Conservation (phyloP, 768 basidiomycete genomes). For the Auricularia cornea region DNA sequence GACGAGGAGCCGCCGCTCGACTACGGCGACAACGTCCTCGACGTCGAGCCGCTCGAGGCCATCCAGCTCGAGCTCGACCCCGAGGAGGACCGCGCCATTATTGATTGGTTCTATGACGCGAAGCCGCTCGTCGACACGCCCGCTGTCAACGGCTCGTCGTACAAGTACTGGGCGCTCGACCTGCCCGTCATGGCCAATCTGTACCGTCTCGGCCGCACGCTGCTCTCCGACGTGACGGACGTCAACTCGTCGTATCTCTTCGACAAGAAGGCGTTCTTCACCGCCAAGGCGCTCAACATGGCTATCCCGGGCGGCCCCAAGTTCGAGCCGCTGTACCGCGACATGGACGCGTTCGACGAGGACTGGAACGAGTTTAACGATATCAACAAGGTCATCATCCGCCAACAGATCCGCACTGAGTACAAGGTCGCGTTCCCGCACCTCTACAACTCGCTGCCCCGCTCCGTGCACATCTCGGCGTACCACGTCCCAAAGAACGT, state of each 20-base stretch:
- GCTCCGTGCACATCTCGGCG: constrained; percentile 83
- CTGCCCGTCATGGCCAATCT: constrained; percentile 96
- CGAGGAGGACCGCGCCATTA: constrained; percentile 83
- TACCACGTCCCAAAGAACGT: constrained; percentile 96
- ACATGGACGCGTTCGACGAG: constrained; percentile 96
- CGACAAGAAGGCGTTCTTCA: constrained; percentile 96
- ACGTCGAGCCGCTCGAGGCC: constrained; percentile 95
- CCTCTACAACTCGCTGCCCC: constrained; percentile 94
- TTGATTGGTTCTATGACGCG: constrained; percentile 98
- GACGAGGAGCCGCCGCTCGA: constrained; percentile 99
- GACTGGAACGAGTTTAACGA: constrained; percentile 99
- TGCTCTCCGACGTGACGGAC: constrained; percentile 90
- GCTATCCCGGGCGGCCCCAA: constrained; percentile 98
- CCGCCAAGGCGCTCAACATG: constrained; percentile 94
- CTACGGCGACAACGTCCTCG: constrained; percentile 97
- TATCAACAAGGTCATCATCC: constrained; percentile 98
- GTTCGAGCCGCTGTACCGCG: constrained; percentile 94
- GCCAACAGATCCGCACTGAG: constrained; percentile 96
- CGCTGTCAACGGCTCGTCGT: constrained; percentile 87
- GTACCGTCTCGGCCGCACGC: constrained; percentile 89
- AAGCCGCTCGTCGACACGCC: constrained; percentile 87
- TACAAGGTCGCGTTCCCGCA: constrained; percentile 99
- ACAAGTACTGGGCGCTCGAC: constrained; percentile 86
- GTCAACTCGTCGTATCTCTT: constrained; percentile 87
- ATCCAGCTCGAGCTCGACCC: constrained; percentile 94